Percentiles rank a stretch among this genome's conserved stretches.
These are phyloP conservation scores for Mycosphaerella sp. DNA, from an alignment of 2,329 filamentous ascomycete genomes.

Conservation along the genomic window DNA sequence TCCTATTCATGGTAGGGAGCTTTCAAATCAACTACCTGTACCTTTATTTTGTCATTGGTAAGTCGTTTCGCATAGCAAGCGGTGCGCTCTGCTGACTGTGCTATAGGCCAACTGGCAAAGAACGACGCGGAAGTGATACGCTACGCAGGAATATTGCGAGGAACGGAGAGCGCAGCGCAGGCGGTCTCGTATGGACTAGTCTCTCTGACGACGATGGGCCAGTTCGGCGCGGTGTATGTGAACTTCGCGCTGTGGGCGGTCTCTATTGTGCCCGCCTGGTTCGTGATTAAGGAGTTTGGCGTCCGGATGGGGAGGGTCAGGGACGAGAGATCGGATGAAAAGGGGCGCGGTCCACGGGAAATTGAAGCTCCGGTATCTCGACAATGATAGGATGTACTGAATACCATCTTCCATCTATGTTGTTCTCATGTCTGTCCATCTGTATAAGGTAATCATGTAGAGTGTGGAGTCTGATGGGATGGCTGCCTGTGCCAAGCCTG, in stretches of 20 bases:
- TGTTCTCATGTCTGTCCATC: no score
- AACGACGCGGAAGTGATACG: slow-evolving; percentile 59
- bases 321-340: slow-evolving; percentile 4
- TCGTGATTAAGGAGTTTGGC: slow-evolving; percentile 56
- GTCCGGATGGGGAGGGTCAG: slow-evolving; percentile 16
- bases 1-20: slow-evolving; percentile 58
- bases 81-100: not conserved
- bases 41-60: slow-evolving; percentile 61
- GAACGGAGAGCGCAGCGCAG: slow-evolving; percentile 66
- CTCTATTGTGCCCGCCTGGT: slow-evolving; percentile 59
- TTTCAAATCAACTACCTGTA: slow-evolving; percentile 72
- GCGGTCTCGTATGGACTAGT: slow-evolving; percentile 65
- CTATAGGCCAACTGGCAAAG: slow-evolving; percentile 52
- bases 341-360: not conserved
- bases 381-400: no score
- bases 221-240: slow-evolving; percentile 61
- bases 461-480: no score
- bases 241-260: slow-evolving; percentile 65
- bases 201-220: slow-evolving; percentile 55
- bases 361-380: not conserved
- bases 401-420: no score
- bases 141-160: slow-evolving; percentile 60
- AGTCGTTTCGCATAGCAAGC: not conserved
- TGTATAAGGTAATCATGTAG: no score
- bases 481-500: no score